Evolutionary conservation across 73 alveolate genomes (phyloP).

Genomic region (Tetrahymena elliotti): DNA sequence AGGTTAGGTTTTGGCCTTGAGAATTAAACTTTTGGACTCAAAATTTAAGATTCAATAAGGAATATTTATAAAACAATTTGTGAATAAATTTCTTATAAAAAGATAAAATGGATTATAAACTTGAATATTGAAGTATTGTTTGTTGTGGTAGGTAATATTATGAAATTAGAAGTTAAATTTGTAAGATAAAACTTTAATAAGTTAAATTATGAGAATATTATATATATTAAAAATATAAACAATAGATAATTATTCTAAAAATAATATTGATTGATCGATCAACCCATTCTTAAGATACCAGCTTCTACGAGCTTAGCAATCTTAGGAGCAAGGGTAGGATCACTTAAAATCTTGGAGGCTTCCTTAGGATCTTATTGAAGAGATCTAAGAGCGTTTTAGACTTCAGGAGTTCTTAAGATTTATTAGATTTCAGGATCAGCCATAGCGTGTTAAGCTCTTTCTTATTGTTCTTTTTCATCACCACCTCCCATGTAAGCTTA

Average conservation of each 20-base stretch:
- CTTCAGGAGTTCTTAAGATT: constrained; percentile 80
- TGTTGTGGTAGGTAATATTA: neutral
- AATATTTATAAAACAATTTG: too few relatives aligned
- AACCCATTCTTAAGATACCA: constrained; percentile 89
- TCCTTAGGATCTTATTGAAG: constrained; percentile 79
- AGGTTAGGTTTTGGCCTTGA: too few relatives aligned
- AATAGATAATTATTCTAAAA: neutral
- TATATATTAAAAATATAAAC: neutral
- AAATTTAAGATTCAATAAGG: too few relatives aligned
- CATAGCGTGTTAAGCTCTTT: constrained; percentile 94
- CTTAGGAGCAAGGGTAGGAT: constrained; percentile 84
- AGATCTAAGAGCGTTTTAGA: constrained; percentile 63
- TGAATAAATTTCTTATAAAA: too few relatives aligned
- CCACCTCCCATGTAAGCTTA: constrained; percentile 62
- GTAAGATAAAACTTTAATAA: neutral
- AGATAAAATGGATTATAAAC: too few relatives aligned
- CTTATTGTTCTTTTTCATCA: constrained; percentile 70
- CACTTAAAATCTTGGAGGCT: constrained; percentile 71
- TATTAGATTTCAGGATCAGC: constrained; percentile 97
- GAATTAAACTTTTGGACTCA: too few relatives aligned
- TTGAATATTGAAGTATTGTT: too few relatives aligned
- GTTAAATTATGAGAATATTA: neutral
- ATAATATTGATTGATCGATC: neutral
- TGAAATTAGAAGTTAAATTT: neutral
- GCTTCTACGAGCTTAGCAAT: constrained; percentile 94